Evolutionary conservation across 2,329 filamentous ascomycete species (phyloP).

Genomic region (Pseudopithomyces maydicus): DNA sequence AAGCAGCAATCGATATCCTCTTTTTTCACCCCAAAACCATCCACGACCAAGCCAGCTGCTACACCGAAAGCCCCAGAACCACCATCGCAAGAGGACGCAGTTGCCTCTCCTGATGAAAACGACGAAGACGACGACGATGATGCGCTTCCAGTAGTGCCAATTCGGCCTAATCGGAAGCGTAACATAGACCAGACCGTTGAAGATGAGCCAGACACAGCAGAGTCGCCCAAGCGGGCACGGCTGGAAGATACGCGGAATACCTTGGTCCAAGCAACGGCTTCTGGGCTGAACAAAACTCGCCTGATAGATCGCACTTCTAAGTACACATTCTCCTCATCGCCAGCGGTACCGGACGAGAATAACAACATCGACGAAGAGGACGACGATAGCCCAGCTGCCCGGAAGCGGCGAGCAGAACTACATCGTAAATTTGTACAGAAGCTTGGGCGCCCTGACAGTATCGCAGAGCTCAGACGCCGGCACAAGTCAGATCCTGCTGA

Average conservation of each 20-base stretch:
- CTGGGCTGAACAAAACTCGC: constrained; percentile 34
- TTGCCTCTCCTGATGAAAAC: too few species aligned
- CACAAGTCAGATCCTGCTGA: constrained; percentile 54
- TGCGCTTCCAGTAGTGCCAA: constrained; percentile 13
- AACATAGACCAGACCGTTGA: constrained; percentile 44
- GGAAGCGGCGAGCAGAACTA: constrained; percentile 69
- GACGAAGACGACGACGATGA: constrained; percentile 23
- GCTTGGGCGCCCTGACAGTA: constrained; percentile 82
- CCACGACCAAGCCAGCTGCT: constrained; percentile 35
- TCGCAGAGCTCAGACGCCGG: constrained; percentile 68
- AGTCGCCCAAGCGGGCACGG: constrained; percentile 47
- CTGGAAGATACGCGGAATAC: constrained; percentile 26
- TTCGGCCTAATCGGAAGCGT: constrained; percentile 29
- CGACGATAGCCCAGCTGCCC: constrained; percentile 57
- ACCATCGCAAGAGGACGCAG: constrained; percentile 16
- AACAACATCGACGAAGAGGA: constrained; percentile 46
- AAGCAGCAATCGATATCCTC: constrained; percentile 84
- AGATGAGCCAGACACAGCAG: constrained; percentile 30
- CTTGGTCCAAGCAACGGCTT: constrained; percentile 27
- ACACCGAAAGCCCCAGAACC: constrained; percentile 24
- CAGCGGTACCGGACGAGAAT: constrained; percentile 38
- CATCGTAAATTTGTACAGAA: constrained; percentile 89
- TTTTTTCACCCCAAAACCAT: constrained; percentile 68
- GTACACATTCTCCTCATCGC: constrained; percentile 63
- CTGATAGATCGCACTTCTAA: constrained; percentile 57